Conservation (phyloP, 2,329 filamentous ascomycete species). For the Fusarium paranaense region DNA sequence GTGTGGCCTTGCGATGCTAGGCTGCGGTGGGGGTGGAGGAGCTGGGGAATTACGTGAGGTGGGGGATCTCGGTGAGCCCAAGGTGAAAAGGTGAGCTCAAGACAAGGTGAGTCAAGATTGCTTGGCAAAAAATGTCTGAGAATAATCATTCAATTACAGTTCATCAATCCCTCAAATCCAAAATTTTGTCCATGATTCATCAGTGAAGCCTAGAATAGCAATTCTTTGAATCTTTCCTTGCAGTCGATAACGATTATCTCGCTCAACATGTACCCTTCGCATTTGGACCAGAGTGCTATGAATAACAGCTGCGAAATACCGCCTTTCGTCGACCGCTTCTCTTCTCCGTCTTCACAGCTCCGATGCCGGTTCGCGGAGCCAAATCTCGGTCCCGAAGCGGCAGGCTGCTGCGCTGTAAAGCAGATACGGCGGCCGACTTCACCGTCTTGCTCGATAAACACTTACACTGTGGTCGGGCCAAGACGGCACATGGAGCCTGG, state of each 20-base stretch:
- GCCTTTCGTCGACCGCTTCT: neutral
- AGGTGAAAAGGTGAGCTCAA: neutral
- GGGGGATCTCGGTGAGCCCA: constrained; percentile 3
- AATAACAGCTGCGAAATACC: neutral
- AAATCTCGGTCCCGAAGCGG: neutral
- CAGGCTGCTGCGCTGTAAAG: neutral
- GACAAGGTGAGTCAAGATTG: constrained; percentile 4
- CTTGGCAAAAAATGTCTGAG: neutral
- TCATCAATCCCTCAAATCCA: neutral
- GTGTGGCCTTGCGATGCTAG: constrained; percentile 20
- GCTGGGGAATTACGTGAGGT: constrained; percentile 10
- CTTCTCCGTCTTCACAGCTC: neutral
- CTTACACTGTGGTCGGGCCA: neutral
- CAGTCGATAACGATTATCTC: neutral
- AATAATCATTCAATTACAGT: neutral
- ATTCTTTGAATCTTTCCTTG: neutral
- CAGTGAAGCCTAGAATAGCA: neutral
- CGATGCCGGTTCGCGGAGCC: constrained; percentile 7
- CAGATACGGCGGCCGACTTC: constrained; percentile 8
- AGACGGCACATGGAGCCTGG: constrained; percentile 7
- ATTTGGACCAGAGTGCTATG: neutral
- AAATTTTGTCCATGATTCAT: neutral
- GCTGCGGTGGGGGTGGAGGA: constrained; percentile 27
- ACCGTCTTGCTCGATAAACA: neutral
- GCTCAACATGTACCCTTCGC: neutral